Base-by-base conservation (phyloP, 257 asterid species). In the Henckelia pumila region DNA sequence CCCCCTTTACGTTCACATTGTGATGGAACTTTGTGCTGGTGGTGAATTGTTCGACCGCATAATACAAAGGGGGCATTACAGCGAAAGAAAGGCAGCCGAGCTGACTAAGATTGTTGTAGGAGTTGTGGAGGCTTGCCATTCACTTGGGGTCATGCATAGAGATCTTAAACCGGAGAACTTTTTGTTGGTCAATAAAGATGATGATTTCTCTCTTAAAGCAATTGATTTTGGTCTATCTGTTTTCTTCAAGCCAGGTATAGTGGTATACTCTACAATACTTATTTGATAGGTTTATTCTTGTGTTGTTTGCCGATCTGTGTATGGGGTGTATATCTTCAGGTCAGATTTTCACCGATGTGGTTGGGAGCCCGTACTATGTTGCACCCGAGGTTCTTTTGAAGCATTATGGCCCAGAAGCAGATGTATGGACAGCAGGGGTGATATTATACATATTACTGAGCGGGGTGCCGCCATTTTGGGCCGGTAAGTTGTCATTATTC, bases 401-500 rank as follows among this genome's bases (percentile, higher is more conserved):
- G 89, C 84, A 78, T 73, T 92, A 89, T 80, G 98, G 98, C 49
- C 98, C 96, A 19, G 89, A 84, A 77, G 95, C 96, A 72, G 98
- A 92, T 68, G 96, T 89, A 23, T 92, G 98, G 98, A 92, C 96
- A 35, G 96, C 96, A 40, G 96, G 96, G 37, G 96, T 92, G 71
- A 91, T 91, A 66, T 85, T 91, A 49, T 91, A 91, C 70, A 91
- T 91, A 71, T 81, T 91, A 77, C 83, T 91, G 24, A 89, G 96
- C 71, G 98, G 98, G 55, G 98, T 91, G 14, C 98, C 96, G 40
- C 98, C 98, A 55, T 92, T 92, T 80, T 92, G 98, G 98, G 98
- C 98, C 56, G 98, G 98, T 89, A 79, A 70, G 74, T 65, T 62
- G 52, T 69, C 44, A 21, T 63, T 37, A 44, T 7, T 2, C 21